A percentile compares a stretch with the other conserved stretches of the same genome.
These are phyloP conservation scores for Bryoerythrophyllum caledonicum DNA, from an alignment of 225 moss, liverwort and hornwort species.

Conservation along the genomic window DNA sequence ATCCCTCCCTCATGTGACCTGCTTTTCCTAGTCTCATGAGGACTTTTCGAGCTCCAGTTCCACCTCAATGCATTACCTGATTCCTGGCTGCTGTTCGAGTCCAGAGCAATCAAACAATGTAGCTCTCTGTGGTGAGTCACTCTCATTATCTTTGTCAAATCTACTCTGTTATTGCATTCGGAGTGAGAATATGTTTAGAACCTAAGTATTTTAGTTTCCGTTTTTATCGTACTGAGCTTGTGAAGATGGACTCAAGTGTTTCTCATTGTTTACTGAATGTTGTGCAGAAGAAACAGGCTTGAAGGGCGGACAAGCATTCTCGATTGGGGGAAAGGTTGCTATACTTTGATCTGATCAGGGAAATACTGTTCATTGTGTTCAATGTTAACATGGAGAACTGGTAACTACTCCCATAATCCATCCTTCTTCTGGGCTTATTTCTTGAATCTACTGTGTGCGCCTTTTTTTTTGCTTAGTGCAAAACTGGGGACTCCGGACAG, in stretches of 20 bases:
- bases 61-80: constrained; percentile 18
- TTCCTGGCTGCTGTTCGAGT: constrained; percentile 25
- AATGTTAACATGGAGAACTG: constrained; percentile 6
- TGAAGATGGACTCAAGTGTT: not conserved
- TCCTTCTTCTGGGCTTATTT: not conserved
- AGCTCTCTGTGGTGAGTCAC: constrained; percentile 25
- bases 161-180: not conserved
- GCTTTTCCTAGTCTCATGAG: constrained; percentile 17
- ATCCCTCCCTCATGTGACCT: constrained; percentile 17
- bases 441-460: not conserved
- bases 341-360: not conserved
- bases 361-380: not conserved
- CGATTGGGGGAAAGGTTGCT: not conserved
- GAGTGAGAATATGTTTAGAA: not conserved
- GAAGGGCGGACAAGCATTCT: constrained; percentile 15
- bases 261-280: constrained; percentile 1
- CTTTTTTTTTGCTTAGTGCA: not conserved
- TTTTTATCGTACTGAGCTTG: not conserved
- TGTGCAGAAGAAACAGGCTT: constrained; percentile 21
- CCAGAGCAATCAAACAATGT: constrained; percentile 9
- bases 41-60: constrained; percentile 17
- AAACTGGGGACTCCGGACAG: too few species aligned
- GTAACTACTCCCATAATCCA: not conserved
- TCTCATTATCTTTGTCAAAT: not conserved
- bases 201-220: not conserved